A percentile compares a stretch with the other conserved stretches of the same genome.
Conservation (phyloP, 495 filamentous ascomycete genomes). For the Aspergillus nanangensis region DNA sequence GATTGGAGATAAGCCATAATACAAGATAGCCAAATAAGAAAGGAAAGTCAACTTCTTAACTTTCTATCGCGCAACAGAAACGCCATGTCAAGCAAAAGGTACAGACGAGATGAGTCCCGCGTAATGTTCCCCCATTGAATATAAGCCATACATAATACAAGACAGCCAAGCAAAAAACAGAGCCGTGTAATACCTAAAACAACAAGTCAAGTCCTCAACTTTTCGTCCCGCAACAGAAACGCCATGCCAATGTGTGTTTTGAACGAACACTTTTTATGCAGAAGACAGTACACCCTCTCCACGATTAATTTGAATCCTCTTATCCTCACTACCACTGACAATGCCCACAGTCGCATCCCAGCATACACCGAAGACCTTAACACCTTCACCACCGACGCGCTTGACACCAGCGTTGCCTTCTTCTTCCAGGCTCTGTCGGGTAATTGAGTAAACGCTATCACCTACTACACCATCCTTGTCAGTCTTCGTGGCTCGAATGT, state of each 20-base stretch:
- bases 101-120: no score
- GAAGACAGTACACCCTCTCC: conserved; percentile 48
- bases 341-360: conserved; percentile 87
- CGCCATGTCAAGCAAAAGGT: no score
- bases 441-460: conserved; percentile 76
- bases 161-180: background rate
- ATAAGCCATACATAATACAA: no score
- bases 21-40: no score
- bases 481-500: conserved; percentile 68
- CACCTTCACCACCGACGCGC: conserved; percentile 65
- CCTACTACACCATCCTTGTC: conserved; percentile 66
- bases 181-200: background rate
- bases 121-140: no score
- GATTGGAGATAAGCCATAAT: no score
- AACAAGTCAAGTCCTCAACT: conserved; percentile 21
- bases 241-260: conserved; percentile 32
- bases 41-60: no score
- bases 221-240: conserved; percentile 33
- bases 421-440: conserved; percentile 60
- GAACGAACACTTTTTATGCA: conserved; percentile 22
- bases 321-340: conserved; percentile 88
- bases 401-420: conserved; percentile 46
- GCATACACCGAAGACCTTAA: conserved; percentile 84
- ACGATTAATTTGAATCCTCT: conserved; percentile 84
- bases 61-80: no score